Percentiles rank a stretch among this genome's conserved stretches.
These are phyloP conservation scores for Haematococcus sp. DNA, from an alignment of 139 green algal species.

Conservation along the genomic window DNA sequence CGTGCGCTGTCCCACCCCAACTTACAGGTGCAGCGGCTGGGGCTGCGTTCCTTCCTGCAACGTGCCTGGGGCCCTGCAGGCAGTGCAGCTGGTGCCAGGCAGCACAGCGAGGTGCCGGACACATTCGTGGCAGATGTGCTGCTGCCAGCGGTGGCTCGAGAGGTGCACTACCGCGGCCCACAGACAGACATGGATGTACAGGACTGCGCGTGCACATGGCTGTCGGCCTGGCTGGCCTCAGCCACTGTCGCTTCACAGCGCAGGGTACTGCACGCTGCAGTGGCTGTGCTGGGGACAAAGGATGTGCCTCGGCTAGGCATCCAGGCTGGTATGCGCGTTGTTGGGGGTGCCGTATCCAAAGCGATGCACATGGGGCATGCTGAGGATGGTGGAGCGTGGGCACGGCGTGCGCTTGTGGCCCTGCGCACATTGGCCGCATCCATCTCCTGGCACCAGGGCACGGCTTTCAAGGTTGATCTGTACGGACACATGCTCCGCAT, in stretches of 20 bases:
- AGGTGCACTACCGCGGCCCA: constrained; percentile 31
- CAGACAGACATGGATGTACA: constrained; percentile 20
- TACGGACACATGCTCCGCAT: background rate
- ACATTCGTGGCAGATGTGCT: constrained; percentile 28
- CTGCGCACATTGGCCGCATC: too few species aligned
- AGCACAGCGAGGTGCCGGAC: constrained; percentile 10
- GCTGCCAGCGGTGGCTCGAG: constrained; percentile 26
- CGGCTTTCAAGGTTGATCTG: background rate
- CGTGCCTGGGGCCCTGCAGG: constrained; percentile 27
- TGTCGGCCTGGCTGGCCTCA: constrained; percentile 12
- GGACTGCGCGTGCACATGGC: constrained; percentile 6
- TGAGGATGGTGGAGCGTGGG: background rate
- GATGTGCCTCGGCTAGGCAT: constrained; percentile 15
- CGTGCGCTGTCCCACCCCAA: constrained; percentile 44
- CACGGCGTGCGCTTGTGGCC: too few species aligned
- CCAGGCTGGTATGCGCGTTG: constrained; percentile 17
- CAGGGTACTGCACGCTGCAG: constrained; percentile 9
- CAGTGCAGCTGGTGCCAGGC: too few species aligned
- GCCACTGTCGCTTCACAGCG: background rate
- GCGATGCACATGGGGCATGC: background rate
- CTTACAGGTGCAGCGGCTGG: constrained; percentile 34
- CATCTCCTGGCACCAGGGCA: too few species aligned
- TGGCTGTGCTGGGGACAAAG: background rate
- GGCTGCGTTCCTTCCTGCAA: constrained; percentile 38
- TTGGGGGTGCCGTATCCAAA: background rate